Percentiles rank a stretch among this genome's conserved stretches.
Evolutionary conservation across 148 eudicot species (phyloP).

Genomic region (Cornus kousa): DNA sequence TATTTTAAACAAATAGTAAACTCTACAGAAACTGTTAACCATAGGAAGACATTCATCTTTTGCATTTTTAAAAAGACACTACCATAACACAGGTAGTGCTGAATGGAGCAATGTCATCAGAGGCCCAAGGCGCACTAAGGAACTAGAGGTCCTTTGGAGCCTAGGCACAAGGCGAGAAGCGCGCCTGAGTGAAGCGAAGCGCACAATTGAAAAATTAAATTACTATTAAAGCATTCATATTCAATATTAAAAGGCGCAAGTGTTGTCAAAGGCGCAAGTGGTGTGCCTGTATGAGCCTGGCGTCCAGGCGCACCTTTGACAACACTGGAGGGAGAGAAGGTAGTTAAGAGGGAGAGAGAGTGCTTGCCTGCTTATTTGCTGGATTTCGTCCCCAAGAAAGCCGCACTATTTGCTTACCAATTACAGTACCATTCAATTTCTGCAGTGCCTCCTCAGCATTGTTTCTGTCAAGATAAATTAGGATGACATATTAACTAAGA

Average conservation of each 20-base stretch:
- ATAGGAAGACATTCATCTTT: background rate
- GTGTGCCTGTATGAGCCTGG: no score
- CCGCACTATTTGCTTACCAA: slow-evolving; percentile 93
- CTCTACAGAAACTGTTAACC: background rate
- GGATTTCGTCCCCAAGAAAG: slow-evolving; percentile 99
- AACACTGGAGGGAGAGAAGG: background rate
- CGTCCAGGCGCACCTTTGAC: no score
- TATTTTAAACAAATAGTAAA: background rate
- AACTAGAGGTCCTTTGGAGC: no score
- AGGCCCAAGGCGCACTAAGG: no score
- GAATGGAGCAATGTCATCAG: no score
- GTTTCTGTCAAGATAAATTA: slow-evolving; percentile 39
- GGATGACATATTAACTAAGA: background rate
- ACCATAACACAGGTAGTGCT: background rate
- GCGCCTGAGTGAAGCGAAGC: no score
- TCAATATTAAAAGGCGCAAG: no score
- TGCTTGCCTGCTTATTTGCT: slow-evolving; percentile 79
- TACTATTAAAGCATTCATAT: no score
- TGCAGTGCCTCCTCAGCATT: slow-evolving; percentile 91
- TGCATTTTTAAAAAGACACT: background rate
- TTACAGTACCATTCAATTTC: slow-evolving; percentile 80
- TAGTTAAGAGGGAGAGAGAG: background rate
- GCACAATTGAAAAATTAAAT: no score
- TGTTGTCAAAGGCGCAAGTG: no score
- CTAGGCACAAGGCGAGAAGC: no score